Base-by-base conservation (phyloP, 2,329 filamentous ascomycete genomes). In the Periconia sp. region DNA sequence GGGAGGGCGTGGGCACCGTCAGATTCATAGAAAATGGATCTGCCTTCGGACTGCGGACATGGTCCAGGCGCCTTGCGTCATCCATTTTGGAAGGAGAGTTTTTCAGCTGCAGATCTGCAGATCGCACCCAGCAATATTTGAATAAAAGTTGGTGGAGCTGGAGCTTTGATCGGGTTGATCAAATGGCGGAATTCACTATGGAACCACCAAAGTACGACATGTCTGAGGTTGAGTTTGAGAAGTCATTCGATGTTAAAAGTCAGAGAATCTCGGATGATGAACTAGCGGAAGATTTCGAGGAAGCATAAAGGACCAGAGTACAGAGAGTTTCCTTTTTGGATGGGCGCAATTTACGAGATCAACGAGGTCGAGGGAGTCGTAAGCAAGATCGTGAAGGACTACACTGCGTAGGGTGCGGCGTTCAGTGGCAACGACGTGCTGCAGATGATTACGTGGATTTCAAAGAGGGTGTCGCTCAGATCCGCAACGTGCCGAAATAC, bases 111-210 rank as follows among this genome's bases (percentile, higher is more conserved):
- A 53, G 70, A 73, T 47, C 66, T 61, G 1, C 56, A 54, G 2
- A 49, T 45, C 10, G 68, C 68, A 2, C 65, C 69, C 0, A 56
- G 23, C 5, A 3, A 27, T 27, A 62, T 15, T n/a, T 60, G 3
- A 73, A 74, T 49, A 52, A 51, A 14, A 70, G 64, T 1, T 77
- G 75, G 74, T 79, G 75, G 76, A 57, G 57, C 7, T 77, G 75
- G 74, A 30, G 35, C 10, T 74, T 63, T 50, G 64, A 73, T 55
- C 50, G 60, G 0, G 42, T 55, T 1, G 65, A 58, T 3, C 61
- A 71, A 49, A 63, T 50, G 1, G 70, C 74, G 42, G 62, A 59
- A 6, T 57, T 79, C 15, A 46, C 65, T 31, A 70, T 69, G 1
- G 46, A 52, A 17, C 53, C 62, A 8, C 56, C 70, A 8, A 72